Base-by-base conservation (phyloP, 805 yeast genomes). In the Tetrapisispora arboricola region DNA sequence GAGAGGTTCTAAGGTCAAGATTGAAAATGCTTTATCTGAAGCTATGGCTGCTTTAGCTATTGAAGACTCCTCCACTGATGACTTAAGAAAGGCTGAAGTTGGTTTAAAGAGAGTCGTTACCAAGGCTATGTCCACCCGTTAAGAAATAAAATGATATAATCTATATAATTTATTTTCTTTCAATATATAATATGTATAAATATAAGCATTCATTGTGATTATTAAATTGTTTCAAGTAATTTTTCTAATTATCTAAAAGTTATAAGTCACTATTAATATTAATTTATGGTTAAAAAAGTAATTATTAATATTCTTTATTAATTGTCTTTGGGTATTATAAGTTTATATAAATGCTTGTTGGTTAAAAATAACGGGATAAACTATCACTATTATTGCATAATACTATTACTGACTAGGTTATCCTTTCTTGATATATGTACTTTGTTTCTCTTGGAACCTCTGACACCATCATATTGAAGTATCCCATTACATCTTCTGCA, bases 31-130 rank as follows among this genome's bases (percentile, higher is more conserved):
- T 73, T 79, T 90, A 65, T 84, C 97, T 60, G 97, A 90, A 63
- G 97, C 97, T 70, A 72, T 90, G 75, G 94, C 95, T 64, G 88
- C 96, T 69, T 83, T 90, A 66, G 95, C 88, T 76, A 75, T 92
- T 54, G 95, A 90, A 76, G 97, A 92, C 58, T 78, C 96, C 49
- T 64, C 94, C 61, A 90, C 96, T 68, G 98, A 92, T 66, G 96
- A 88, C 72, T 80, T 75, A 77, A 85, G 97, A 83, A 92, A 86
- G 83, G 97, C 98, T 66, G 97, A 92, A 80, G 86, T 92, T 70
- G 81, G 87, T 71, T 84, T 92, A 71, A 92, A 92, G 87, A 85
- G 98, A 74, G 96, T 90, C 66, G 96, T 90, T 70, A 90, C 96
- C 78, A 90, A 87, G 79, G 96, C 96, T 70, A 84, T 88, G 87